Evolutionary conservation across 495 filamentous ascomycete genomes (phyloP).

Genomic region (Usnea hakonensis): DNA sequence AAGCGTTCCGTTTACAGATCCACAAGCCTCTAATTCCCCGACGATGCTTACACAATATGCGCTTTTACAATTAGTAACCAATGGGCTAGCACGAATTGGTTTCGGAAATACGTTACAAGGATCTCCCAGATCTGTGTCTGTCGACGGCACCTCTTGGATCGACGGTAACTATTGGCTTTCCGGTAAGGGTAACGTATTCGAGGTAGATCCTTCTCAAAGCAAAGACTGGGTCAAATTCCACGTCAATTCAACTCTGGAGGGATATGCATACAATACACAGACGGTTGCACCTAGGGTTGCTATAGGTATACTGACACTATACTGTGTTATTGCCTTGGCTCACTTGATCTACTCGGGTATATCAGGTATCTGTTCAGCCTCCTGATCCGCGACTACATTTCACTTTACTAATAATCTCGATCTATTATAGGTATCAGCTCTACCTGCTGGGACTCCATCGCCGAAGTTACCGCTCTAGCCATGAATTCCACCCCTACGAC

Average conservation of each 20-base stretch:
- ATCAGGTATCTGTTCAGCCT: constrained; percentile 10
- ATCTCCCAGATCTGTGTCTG: neutral
- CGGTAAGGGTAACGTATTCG: constrained; percentile 15
- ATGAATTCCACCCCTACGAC: constrained; percentile 18
- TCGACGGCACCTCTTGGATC: neutral
- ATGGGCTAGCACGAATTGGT: constrained; percentile 14
- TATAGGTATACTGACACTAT: constrained; percentile 8
- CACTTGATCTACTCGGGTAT: constrained; percentile 16
- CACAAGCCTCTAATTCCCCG: too few relatives aligned
- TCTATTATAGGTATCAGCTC: constrained; percentile 17
- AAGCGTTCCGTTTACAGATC: too few relatives aligned
- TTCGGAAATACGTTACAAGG: constrained; percentile 14
- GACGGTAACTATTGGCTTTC: constrained; percentile 20
- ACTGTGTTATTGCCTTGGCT: constrained; percentile 10
- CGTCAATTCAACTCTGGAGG: constrained; percentile 12
- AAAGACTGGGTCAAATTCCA: constrained; percentile 20
- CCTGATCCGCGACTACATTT: neutral
- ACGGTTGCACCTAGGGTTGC: constrained; percentile 11
- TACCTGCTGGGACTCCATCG: constrained; percentile 22
- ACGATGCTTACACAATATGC: too few relatives aligned
- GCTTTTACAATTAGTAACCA: constrained; percentile 12
- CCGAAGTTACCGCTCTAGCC: constrained; percentile 17
- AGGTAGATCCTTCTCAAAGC: constrained; percentile 4
- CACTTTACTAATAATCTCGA: neutral
- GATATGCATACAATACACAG: constrained; percentile 16